Evolutionary conservation across 306 rosid genomes (phyloP).

Genomic region (Cyamopsis tetragonoloba): DNA sequence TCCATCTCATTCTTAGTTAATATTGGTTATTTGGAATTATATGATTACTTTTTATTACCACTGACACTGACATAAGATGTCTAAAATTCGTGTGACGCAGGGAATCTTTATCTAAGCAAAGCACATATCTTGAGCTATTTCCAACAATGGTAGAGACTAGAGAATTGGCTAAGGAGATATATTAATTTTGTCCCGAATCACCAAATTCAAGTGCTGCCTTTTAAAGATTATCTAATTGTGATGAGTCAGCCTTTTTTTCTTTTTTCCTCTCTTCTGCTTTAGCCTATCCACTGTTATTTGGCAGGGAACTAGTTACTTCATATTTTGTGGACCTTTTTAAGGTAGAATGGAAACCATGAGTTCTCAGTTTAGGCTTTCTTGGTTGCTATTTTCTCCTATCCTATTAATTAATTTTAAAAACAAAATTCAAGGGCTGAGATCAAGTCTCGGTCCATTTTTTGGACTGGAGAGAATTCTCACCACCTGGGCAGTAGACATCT

Average conservation of each 20-base stretch:
- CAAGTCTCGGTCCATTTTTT: too few species aligned
- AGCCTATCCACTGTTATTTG: constrained; percentile 9
- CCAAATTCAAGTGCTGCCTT: constrained; percentile 21
- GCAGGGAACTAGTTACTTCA: constrained; percentile 22
- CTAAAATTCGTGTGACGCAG: constrained; percentile 25
- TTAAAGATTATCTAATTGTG: constrained; percentile 11
- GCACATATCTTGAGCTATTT: background rate
- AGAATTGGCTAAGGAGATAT: constrained; percentile 22
- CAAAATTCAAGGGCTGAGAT: too few species aligned
- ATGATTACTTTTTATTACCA: background rate
- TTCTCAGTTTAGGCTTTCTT: constrained; percentile 17
- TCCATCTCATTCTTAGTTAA: background rate
- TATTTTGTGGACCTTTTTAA: constrained; percentile 17
- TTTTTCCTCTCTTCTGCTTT: background rate
- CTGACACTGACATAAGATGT: background rate
- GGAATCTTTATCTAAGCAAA: constrained; percentile 22
- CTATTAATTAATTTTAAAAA: too few species aligned
- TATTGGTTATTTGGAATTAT: background rate
- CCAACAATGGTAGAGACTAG: constrained; percentile 18
- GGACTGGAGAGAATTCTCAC: too few species aligned
- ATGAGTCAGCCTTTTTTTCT: background rate
- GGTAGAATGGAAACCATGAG: constrained; percentile 26
- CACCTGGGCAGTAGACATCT: too few species aligned
- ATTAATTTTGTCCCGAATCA: constrained; percentile 20
- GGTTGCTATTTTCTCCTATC: constrained; percentile 12